Evolutionary conservation across 768 basidiomycete genomes (phyloP), one percentile per base, ranked within the genome.

Genomic region (Postia placenta): DNA sequence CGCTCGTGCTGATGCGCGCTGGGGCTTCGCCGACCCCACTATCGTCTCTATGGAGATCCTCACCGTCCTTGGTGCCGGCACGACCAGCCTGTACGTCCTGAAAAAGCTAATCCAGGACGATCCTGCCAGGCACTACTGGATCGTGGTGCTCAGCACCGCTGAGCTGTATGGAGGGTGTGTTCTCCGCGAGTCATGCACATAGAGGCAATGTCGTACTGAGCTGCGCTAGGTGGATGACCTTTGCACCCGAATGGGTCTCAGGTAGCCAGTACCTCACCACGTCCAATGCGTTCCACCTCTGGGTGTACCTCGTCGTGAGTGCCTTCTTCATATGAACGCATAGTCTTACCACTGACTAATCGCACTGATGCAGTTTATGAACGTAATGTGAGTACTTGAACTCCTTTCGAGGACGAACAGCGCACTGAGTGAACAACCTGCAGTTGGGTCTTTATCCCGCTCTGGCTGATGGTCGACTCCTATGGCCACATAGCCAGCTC

Each of bases 161-260:
- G 89, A 92, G 61, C 58, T 91, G 3, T 89, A 90, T 50, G 87
- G 88, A 57, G 83, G 83, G 80, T 87, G 45, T 37, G 33, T 15
- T 22, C 7, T 5, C 30, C 9, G n/a, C n/a, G n/a, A n/a, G 15
- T 7, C 30, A 33, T 33, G 9, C 30, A 33, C 7, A 7, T 33
- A 15, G 28, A 20, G 3, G 6, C 23, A 30, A 4, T 14, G 17
- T 41, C 42, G 11, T 11, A 36, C 47, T 15, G 30, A 30, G 2
- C n/a, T 42, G 15, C 23, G n/a, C 17, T n/a, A 64, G 62, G 14
- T 90, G 82, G 82, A 90, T 92, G 89, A 92, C 88, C 2, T 92
- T 92, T 67, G 83, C 81, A 59, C 89, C 89, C 0, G 89, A 91
- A 66, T 91, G 87, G 87, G 68, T 92, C 42, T 81, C 76, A 1